Conservation (phyloP, 441 rosid genomes). For the Populus hybrid region DNA sequence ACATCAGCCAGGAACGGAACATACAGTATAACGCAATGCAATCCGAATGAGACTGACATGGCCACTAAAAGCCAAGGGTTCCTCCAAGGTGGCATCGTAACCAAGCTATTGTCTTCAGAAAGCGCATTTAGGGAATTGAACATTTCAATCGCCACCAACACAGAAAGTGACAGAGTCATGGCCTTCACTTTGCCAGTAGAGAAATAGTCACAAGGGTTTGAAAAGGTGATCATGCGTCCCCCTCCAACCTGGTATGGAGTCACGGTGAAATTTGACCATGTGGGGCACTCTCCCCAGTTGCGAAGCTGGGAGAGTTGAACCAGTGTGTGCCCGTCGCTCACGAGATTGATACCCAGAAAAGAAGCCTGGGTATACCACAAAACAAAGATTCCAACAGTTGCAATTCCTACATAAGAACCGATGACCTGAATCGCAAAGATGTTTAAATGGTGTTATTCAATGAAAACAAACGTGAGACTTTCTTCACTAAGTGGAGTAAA, state of each 20-base stretch:
- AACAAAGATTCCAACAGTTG: conserved; percentile 81
- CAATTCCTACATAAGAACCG: conserved; percentile 85
- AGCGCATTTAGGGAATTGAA: conserved; percentile 85
- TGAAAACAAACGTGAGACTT: neutral
- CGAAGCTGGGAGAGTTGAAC: conserved; percentile 67
- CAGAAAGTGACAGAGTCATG: conserved; percentile 83
- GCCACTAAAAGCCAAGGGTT: conserved; percentile 92
- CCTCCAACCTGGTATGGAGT: conserved; percentile 53
- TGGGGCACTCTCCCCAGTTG: conserved; percentile 68
- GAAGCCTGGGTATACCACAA: conserved; percentile 86
- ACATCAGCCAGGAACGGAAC: conserved; percentile 72
- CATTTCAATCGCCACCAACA: conserved; percentile 89
- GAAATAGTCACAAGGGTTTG: conserved; percentile 82
- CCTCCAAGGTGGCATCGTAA: conserved; percentile 86
- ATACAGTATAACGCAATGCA: conserved; percentile 77
- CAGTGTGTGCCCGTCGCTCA: conserved; percentile 71
- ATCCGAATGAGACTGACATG: conserved; percentile 72
- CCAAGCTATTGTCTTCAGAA: conserved; percentile 81
- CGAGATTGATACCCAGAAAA: conserved; percentile 65
- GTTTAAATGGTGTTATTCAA: neutral
- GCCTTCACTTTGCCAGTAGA: conserved; percentile 78
- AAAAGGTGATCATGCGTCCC: conserved; percentile 48
- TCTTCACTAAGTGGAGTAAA: neutral
- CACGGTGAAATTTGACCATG: conserved; percentile 74
- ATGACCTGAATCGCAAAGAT: conserved; percentile 44